Base-by-base conservation (phyloP, 2,329 filamentous ascomycete genomes). In the Colletotrichum coccodes region DNA sequence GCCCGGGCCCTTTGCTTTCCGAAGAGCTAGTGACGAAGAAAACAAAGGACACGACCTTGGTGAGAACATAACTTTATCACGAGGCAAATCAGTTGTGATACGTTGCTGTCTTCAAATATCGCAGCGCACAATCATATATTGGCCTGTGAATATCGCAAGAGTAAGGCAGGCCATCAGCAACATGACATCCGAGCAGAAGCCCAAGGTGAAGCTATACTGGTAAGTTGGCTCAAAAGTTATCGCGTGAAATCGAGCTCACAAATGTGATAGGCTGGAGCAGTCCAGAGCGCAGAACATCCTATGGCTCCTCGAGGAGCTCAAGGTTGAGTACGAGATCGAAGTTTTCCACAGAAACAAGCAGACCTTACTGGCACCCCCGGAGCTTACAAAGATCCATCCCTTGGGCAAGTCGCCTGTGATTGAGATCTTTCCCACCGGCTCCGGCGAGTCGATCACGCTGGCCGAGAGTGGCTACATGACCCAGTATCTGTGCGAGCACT, bases 391-490 rank as follows among this genome's bases (percentile, higher is more conserved):
- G 71, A 81, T 97, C 42, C 94, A 97, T 76, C 92, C 94, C 0
- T 85, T 98, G 4, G 95, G 95, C 70, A 97, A 97, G 79, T 94
- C 94, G 1, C 95, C 95, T 0, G 82, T 95, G 47, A 82, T 98
- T 72, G 88, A 87, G 9, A 84, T 98, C 73, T 82, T 80, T n/a
- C 77, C 83, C 0, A 73, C 81, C 0, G 80, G 78, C 26, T 75
- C 74, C 4, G 73, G 61, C 6, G 77, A 86, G 72, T 83, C 86
- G 2, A 75, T 89, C 12, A 87, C 95, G 0, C 82, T 98, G 53
- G 93, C 94, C 11, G 95, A 98, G 82, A 95, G 92, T 50, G 94
- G 88, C 6, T 87, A 91, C 67, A 95, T 98, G 73, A 85, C 90
- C 12, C 92, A 97, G 81, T 98, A 97, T 78, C 84, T 98, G 28